Conservation (phyloP, 2,329 filamentous ascomycete species). For the Hymenoscyphus fructigenus region DNA sequence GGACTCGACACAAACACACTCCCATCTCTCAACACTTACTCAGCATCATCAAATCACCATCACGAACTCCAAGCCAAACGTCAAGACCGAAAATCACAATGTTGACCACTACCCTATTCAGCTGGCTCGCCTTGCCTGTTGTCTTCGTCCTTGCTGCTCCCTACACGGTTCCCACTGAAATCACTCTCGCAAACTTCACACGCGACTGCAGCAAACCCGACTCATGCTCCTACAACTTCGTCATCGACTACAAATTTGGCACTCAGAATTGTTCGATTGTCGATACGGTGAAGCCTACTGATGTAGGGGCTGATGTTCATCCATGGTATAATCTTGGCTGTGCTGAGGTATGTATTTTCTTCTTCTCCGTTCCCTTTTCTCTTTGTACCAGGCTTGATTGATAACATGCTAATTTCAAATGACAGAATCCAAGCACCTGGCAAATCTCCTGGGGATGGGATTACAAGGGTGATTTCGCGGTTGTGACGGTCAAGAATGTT, state of each 20-base stretch:
- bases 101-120: too few species aligned
- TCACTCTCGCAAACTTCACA: conserved; percentile 13
- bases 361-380: neutral
- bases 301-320: neutral
- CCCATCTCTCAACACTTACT: neutral
- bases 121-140: too few species aligned
- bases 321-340: conserved; percentile 13
- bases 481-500: conserved; percentile 20
- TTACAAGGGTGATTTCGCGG: conserved; percentile 18
- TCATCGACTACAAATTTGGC: conserved; percentile 8
- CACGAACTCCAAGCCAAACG: neutral
- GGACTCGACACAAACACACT: neutral
- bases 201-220: conserved; percentile 12
- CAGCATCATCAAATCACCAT: neutral
- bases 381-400: too few species aligned
- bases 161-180: neutral
- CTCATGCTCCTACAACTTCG: conserved; percentile 16
- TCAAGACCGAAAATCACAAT: neutral
- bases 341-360: conserved; percentile 7
- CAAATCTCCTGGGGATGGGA: conserved; percentile 25
- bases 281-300: conserved; percentile 3
- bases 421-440: conserved; percentile 10
- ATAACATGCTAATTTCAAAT: neutral
- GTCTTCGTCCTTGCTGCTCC: neutral
- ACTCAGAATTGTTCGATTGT: conserved; percentile 8